Base-by-base conservation (phyloP, 805 yeast genomes). In the Sugiyamaella floridensis region DNA sequence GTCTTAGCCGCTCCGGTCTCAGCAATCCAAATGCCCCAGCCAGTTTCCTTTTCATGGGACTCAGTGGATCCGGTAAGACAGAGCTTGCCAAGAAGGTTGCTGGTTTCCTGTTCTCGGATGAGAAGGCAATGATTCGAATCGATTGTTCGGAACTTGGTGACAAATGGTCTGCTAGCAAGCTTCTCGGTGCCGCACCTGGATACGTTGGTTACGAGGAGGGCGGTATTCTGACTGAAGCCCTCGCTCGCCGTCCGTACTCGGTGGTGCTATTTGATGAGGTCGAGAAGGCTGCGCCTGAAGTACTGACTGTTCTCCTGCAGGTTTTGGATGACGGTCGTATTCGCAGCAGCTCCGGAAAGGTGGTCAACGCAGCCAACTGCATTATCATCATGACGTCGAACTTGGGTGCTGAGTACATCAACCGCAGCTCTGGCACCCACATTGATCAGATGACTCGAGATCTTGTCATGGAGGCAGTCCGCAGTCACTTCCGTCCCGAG, bases 271-370 rank as follows among this genome's bases (percentile, higher is more conserved):
- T 93, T 65, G 99, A 93, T 71, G 99, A 93, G 73, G 96, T 93
- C 52, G 99, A 93, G 67, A 93, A 93, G 71, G 99, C 99, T 15
- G 96, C 96, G 6, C 99, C 99, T 1, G 98, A 92, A 68, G 99
- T 93, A 1, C 76, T 92, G 66, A 93, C 97, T 8, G 85, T 93
- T 18, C 76, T 93, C 63, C 76, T 93, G 60, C 99, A 93, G 71
- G 81, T 93, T 73, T 75, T 93, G 56, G 99, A 93, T 65, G 99
- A 93, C 71, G 99, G 99, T 66, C 83, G 97, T 71, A 83, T 93
- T 57, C 89, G 97, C 14, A 86, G 96, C 15, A 88, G 96, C 50
- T 89, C 86, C 65, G 99, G 99, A 66, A 90, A 92, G 63, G 82
- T 89, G 40, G 85, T 93, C 62, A 90, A 90, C 72, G 92, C 96